Evolutionary conservation across 192 early-diverging fungal species (phyloP), one percentile per base, ranked within the genome.

Genomic region (Rhizophagus clarus): DNA sequence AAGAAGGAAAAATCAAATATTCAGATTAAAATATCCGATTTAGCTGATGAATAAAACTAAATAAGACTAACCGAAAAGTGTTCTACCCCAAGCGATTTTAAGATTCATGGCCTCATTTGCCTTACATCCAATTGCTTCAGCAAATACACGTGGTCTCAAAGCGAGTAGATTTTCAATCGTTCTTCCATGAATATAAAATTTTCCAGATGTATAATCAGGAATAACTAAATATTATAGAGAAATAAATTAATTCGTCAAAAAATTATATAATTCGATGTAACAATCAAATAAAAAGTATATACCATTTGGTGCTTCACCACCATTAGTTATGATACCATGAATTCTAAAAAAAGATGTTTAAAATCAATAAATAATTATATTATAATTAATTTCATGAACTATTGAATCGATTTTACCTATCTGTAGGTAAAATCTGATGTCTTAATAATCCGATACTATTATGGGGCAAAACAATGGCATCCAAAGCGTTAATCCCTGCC

Each of bases 271-370:
- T 45, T 77, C 28, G 1, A 56, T 1, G 14, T 60, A 47, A 24
- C 31, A 51, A 2, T 29, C 12, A n/a, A n/a, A n/a, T n/a, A n/a
- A 37, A 28, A n/a, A 28, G 0, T 7, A 63, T 79, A 24, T 80
- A 86, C 85, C 79, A 49, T 86, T 86, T 60, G 85, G 22, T 3
- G 88, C 88, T 56, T 88, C 71, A n/a, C 95, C 95, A 60, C 94
- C 94, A 47, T 92, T 83, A 29, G 88, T 91, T 37, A 95, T 93
- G 67, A 96, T 91, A 24, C 92, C 91, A 74, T 95, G 94, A 26
- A 94, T 87, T 47, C 87, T 86, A n/a, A n/a, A 66, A 14, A 42
- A 61, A 70, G 1, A 3, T 2, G 5, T n/a, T 37, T 37, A 37
- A 5, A 71, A 61, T 7, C 14, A 73, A 47, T 22, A 67, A 66